phyloP scores from a whole-genome alignment of 768 basidiomycete species.

The Pulveroboletus sp. region DNA sequence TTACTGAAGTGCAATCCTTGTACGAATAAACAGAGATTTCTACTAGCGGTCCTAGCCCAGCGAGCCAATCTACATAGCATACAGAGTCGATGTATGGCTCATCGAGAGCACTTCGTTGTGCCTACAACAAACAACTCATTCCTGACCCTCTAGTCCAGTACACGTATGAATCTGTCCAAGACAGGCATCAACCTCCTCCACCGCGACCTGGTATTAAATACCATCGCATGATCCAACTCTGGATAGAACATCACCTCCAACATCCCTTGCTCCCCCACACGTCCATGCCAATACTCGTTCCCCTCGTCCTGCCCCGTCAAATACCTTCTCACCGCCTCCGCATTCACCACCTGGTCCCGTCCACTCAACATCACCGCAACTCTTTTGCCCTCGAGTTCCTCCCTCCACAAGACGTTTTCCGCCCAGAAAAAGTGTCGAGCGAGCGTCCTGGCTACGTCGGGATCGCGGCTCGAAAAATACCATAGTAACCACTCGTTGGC shows the following conservation, averaged over 20 bases:
- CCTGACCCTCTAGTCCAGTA: background rate
- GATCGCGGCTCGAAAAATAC: constrained; percentile 65
- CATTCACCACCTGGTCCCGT: constrained; percentile 43
- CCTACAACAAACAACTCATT: no score
- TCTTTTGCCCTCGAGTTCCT: constrained; percentile 40
- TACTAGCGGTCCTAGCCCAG: no score
- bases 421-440: constrained; percentile 65
- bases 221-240: constrained; percentile 40
- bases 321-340: constrained; percentile 37
- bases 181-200: constrained; percentile 31
- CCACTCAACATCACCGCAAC: constrained; percentile 39
- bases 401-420: constrained; percentile 59
- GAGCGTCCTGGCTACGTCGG: constrained; percentile 59
- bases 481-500: constrained; percentile 66
- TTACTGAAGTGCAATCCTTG: no score
- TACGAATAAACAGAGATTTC: background rate
- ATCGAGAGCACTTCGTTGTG: no score
- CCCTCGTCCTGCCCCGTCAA: constrained; percentile 33
- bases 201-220: constrained; percentile 32
- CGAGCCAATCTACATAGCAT: no score
- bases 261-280: background rate
- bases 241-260: constrained; percentile 41
- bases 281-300: constrained; percentile 26
- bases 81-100: no score
- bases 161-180: constrained; percentile 29